Conservation (phyloP, 805 yeast genomes). For the Candida ponderosae region DNA sequence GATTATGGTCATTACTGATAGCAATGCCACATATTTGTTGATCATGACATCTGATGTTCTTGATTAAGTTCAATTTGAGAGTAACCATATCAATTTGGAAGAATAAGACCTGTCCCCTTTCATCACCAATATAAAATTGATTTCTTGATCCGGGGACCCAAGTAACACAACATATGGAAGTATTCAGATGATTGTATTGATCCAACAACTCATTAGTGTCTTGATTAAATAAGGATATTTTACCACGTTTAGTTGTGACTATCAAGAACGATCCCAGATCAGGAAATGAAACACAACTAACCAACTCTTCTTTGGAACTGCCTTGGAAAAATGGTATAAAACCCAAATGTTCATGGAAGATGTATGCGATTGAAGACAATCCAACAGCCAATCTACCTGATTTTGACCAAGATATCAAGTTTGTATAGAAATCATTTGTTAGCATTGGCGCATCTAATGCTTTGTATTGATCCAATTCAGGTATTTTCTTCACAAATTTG, state of each 20-base stretch:
- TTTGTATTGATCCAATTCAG: slow-evolving; percentile 36
- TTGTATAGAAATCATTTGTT: slow-evolving; percentile 71
- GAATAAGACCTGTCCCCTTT: slow-evolving; percentile 46
- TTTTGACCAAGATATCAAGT: slow-evolving; percentile 66
- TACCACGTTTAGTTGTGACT: slow-evolving; percentile 54
- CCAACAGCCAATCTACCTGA: slow-evolving; percentile 58
- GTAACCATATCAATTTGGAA: slow-evolving; percentile 27
- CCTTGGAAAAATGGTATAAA: too few relatives aligned
- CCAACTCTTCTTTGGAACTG: slow-evolving; percentile 26
- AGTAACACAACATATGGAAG: slow-evolving; percentile 46
- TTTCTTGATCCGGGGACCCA: slow-evolving; percentile 43
- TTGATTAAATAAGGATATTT: slow-evolving; percentile 38
- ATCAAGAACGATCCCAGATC: slow-evolving; percentile 36
- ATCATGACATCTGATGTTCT: slow-evolving; percentile 36
- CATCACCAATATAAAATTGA: slow-evolving; percentile 57
- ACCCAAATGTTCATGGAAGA: too few relatives aligned
- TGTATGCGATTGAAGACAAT: slow-evolving; percentile 45
- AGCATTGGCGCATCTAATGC: slow-evolving; percentile 65
- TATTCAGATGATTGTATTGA: slow-evolving; percentile 20
- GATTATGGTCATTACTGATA: slow-evolving; percentile 41
- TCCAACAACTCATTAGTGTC: slow-evolving; percentile 4
- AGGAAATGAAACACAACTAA: slow-evolving; percentile 56
- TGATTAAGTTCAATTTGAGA: slow-evolving; percentile 12
- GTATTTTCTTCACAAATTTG: slow-evolving; percentile 14
- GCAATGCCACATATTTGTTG: slow-evolving; percentile 66